Base-by-base conservation (phyloP, 2,329 filamentous ascomycete genomes). In the Sphaceloma murrayae region DNA sequence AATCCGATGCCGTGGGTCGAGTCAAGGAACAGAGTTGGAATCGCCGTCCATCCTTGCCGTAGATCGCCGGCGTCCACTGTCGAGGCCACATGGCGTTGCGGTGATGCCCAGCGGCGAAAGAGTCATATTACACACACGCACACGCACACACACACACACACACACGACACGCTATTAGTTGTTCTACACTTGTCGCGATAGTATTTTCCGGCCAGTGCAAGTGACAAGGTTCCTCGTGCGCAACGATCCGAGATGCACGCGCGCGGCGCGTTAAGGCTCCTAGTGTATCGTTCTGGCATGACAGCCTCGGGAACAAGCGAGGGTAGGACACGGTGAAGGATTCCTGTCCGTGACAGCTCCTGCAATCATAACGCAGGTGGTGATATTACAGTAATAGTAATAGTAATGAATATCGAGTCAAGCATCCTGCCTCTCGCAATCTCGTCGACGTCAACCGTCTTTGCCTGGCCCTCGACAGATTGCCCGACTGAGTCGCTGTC, bases 1-100 rank as follows among this genome's bases (percentile, higher is more conserved):
- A 43, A 33, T 43, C 40, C 40, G 30, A 29, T 14, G 40, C 40
- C 17, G 40, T 29, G 40, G 40, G 40, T 43, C 40, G 40, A 40
- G 22, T 39, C 34, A 39, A 39, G 34, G 21, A 39, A 39, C 34
- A 39, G 21, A 39, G 34, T 39, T 39, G 34, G 34, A 27, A 11
- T 40, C 18, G 36, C 24, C 36, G 36, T 26, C n/a, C 27, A 40
- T 29, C 36, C 22, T n/a, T 29, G 36, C 36, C 36, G 36, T 18
- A 9, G 22, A 40, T 40, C 36, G 36, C 7, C n/a, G 22, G 29
- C 13, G 24, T 40, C 27, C 36, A 29, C n/a, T 9, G 16, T 8
- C 13, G 6, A 16, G 14, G 19, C 8, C 7, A 27, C 24, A 11
- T 7, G 24, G 13, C 21, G 29, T 3, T 5, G 24, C 36, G 14